Conservation (phyloP, 1,284 basidiomycete genomes). For the Naganishia sp. region DNA sequence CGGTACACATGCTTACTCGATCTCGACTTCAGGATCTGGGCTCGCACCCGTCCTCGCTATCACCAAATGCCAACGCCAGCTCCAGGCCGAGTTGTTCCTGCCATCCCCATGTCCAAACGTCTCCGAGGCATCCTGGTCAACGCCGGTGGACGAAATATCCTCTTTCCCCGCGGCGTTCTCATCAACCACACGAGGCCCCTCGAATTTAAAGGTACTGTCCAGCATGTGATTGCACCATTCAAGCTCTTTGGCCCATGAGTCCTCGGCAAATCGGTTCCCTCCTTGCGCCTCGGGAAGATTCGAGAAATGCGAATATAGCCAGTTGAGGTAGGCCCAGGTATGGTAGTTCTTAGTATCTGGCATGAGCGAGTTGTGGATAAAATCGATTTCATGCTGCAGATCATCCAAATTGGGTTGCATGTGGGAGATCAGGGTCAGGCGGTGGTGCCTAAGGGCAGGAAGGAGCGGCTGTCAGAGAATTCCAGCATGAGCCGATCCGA, state of each 20-base stretch:
- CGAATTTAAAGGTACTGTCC: slow-evolving; percentile 38
- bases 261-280: slow-evolving; percentile 36
- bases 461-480: background rate
- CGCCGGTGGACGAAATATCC: background rate
- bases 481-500: no score
- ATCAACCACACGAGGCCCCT: background rate
- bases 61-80: slow-evolving; percentile 93
- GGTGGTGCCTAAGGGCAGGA: slow-evolving; percentile 66
- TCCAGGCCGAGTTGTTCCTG: slow-evolving; percentile 97
- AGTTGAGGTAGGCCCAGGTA: slow-evolving; percentile 92
- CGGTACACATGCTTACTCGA: slow-evolving; percentile 61
- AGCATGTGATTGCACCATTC: slow-evolving; percentile 76
- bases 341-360: slow-evolving; percentile 91
- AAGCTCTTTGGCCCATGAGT: slow-evolving; percentile 75
- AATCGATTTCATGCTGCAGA: slow-evolving; percentile 65
- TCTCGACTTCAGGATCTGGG: slow-evolving; percentile 65
- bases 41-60: slow-evolving; percentile 65
- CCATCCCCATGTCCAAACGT: slow-evolving; percentile 61
- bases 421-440: slow-evolving; percentile 68
- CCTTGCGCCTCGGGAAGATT: slow-evolving; percentile 39
- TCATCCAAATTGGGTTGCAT: slow-evolving; percentile 59
- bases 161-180: slow-evolving; percentile 20
- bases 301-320: slow-evolving; percentile 76
- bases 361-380: slow-evolving; percentile 69
- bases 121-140: slow-evolving; percentile 11